Base-by-base conservation (phyloP, 257 asterid species). In the Nicotiana noctiflora region DNA sequence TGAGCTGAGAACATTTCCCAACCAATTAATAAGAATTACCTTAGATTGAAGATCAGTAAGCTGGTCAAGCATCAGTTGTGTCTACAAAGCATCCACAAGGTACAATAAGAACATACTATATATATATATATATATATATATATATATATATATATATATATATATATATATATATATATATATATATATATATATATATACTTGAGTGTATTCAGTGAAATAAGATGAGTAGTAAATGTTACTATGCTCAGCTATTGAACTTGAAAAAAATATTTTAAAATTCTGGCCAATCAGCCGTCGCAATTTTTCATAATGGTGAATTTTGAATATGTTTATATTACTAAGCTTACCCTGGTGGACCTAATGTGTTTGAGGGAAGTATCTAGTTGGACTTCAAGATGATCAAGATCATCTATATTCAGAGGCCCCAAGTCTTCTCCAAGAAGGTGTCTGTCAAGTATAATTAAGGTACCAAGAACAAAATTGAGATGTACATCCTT, bases 381-480 rank as follows among this genome's bases (percentile, higher is more conserved):
- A 79, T 95, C 99, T 60, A 95, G 85, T 79, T 93, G 99, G 83
- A 84, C 90, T 79, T 95, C 99, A 29, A 95, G 90, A 86, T 91
- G 90, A 82, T 95, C 97, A 44, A 95, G 92, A 60, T 95, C 99
- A 84, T 91, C 91, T 74, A 93, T 89, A 84, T 86, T 92, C 37
- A 95, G 86, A 75, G 97, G 94, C 32, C 93, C 99, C 86, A 95
- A 89, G 64, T 95, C 98, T 83, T 95, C 99, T n/a, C 99, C 99
- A 81, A 95, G 98, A 67, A 95, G 93, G 72, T 93, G 99, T 84
- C 99, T 95, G 90, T 82, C 63, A 79, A 89, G 53, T 12, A 51
- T 40, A 51, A 65, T 21, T 10, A 34, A 40, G 6, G 44, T 11
- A 21, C 23, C n/a, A 70, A 13, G 2, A 21, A 19, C 1, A 70